Evolutionary conservation across 768 basidiomycete genomes (phyloP), one percentile per base, ranked within the genome.

Genomic region (Hortiboletus flavorubellus): DNA sequence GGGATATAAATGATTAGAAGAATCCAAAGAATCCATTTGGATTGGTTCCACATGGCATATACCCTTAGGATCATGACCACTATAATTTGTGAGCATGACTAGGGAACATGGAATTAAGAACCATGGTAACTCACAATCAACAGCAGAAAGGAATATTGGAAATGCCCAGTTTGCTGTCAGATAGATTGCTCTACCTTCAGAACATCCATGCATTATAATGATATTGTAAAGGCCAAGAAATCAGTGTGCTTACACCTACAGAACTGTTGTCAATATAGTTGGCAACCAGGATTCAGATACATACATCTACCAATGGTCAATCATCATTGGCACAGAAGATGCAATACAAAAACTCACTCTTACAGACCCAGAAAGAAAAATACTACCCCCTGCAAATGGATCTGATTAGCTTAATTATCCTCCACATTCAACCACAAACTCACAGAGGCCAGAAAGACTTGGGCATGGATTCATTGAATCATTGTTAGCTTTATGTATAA

Each of bases 201-300:
- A 12, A 51, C 21, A 18, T 29, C 15, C 4, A 42, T 14, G 11
- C 11, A 3, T 45, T 12, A 15, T 41, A 42, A 6, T 5, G 10
- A 14, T 6, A 5, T 3, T 12, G 2, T 18, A 8, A 5, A n/a
- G 7, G 23, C 4, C 15, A 16, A 26, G 5, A 29, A 30, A 30
- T 31, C 3, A 9, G 29, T 14, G 6, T 45, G 16, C 60, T 59
- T 59, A 59, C 60, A 61, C 8, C 60, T 61, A 23, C 21, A 14
- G 2, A 21, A 30, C 2, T 1, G 5, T 46, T 7, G 15, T 23
- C 15, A 18, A 53, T 9, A 14, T 1, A 33, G 5, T 11, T 34
- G 4, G 14, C 8, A 18, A 23, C 5, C 1, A 29, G 4, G 21
- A 29, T 48, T 26, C 2, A 34, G 5, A 30, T 23, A 7, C 37